Evolutionary conservation across 768 basidiomycete genomes (phyloP).

Genomic region (Lactarius evosmus): DNA sequence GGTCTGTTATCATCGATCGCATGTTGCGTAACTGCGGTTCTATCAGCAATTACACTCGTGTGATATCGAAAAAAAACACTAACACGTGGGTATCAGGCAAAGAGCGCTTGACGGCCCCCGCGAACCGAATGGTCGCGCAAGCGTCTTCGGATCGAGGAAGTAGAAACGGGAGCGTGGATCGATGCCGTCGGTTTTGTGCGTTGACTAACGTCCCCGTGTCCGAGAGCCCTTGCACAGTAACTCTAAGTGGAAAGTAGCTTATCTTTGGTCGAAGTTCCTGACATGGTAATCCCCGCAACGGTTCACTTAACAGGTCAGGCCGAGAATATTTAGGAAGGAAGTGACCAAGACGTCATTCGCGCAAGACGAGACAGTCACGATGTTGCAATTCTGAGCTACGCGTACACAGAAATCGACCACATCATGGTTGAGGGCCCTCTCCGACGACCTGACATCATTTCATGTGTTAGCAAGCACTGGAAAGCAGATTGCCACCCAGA

Average conservation of each 20-base stretch:
- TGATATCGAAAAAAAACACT: not conserved
- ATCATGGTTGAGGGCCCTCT: not conserved
- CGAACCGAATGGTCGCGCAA: not conserved
- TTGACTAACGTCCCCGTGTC: not conserved
- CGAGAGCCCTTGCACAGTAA: not conserved
- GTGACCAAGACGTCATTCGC: not conserved
- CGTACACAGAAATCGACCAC: not conserved
- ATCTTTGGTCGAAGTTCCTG: not conserved
- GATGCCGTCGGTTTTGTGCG: not conserved
- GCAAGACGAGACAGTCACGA: not conserved
- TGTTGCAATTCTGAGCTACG: not conserved
- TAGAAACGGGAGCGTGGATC: not conserved
- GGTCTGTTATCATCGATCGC: not conserved
- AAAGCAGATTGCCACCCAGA: not conserved
- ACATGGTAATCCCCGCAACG: not conserved
- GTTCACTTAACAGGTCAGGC: not conserved
- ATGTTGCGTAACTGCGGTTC: not conserved
- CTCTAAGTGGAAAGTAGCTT: not conserved
- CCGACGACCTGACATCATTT: not conserved
- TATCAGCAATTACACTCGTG: constrained; percentile 6
- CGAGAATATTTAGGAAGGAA: not conserved
- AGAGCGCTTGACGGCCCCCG: not conserved
- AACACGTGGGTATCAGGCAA: not conserved
- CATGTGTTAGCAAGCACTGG: not conserved
- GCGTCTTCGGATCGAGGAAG: not conserved